Base-by-base conservation (phyloP, 2,329 filamentous ascomycete species). In the Neophaeococcomyces mojaviensis region DNA sequence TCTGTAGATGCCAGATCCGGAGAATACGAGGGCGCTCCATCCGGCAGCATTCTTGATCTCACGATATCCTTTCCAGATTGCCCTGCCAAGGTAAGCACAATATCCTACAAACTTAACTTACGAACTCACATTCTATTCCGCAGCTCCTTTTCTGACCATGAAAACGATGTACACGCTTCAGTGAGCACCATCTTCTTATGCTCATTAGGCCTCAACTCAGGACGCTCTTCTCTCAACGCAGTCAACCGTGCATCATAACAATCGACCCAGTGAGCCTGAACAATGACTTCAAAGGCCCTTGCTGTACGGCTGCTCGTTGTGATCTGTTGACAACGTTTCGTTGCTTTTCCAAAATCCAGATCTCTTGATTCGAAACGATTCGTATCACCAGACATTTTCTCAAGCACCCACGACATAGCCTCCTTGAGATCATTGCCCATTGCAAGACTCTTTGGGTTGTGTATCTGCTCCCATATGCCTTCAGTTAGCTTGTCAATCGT, bases 11-110 rank as follows among this genome's bases (percentile, higher is more conserved):
- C 76, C 76, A 61, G 74, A 73, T 28, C 76, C 74, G 3, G 76
- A 70, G 52, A 79, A 79, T 2, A 78, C 69, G 3, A 79, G 64
- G 9, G 72, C 67, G 2, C 68, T 70, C 74, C 74, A 79, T 2
- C 76, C 76, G 2, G 72, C 76, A 15, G 69, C 67, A 41, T 76
- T 70, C 59, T 77, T 74, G 53, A 79, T 77, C 56, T 78, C 74
- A 51, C 75, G 71, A 57, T 79, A 79, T 9, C 76, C 75, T 43
- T 73, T 69, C 76, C 76, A 79, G 46, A 79, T 68, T 1, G 66
- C 69, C n/a, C n/a, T n/a, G n/a, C n/a, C n/a, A n/a, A n/a, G n/a
- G n/a, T n/a, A n/a, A n/a, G n/a, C n/a, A n/a, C n/a, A n/a, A n/a
- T n/a, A n/a, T n/a, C n/a, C n/a, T n/a, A n/a, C n/a, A n/a, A n/a